phyloP scores from a whole-genome alignment of 306 rosid genomes.

The Begonia peltatifolia region DNA sequence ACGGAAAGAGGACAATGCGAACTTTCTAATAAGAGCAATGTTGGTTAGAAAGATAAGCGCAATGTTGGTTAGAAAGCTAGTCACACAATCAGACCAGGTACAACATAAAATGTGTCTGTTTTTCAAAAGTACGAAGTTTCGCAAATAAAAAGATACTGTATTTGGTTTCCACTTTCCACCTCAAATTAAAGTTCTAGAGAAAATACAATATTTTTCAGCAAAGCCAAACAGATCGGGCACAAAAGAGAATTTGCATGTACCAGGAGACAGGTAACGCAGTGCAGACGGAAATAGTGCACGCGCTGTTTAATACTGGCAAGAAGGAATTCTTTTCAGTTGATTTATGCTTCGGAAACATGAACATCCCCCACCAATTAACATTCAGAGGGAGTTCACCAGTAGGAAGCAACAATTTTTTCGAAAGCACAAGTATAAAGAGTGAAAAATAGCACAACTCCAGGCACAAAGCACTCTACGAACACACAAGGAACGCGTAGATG shows the following conservation, averaged over 20 bases:
- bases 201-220: no score
- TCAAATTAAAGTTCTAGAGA: no score
- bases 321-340: not conserved
- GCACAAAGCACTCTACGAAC: constrained; percentile 24
- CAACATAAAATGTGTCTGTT: no score
- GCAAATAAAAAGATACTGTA: no score
- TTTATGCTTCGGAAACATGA: constrained; percentile 88
- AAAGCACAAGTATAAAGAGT: not conserved
- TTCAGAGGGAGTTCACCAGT: constrained; percentile 48
- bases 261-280: constrained; percentile 85
- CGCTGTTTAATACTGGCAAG: constrained; percentile 65
- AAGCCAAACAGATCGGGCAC: no score
- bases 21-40: no score
- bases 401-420: constrained; percentile 36
- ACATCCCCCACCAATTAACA: constrained; percentile 28
- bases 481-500: constrained; percentile 9
- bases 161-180: no score
- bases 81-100: no score
- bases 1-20: no score
- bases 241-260: constrained; percentile 16
- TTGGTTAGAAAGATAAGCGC: no score
- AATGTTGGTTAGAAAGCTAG: no score
- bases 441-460: constrained; percentile 22
- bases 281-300: constrained; percentile 24
- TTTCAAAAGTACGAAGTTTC: no score